phyloP scores from a whole-genome alignment of 1,139 yeast species.

The Nakaseomyces kungkrabaensis region DNA sequence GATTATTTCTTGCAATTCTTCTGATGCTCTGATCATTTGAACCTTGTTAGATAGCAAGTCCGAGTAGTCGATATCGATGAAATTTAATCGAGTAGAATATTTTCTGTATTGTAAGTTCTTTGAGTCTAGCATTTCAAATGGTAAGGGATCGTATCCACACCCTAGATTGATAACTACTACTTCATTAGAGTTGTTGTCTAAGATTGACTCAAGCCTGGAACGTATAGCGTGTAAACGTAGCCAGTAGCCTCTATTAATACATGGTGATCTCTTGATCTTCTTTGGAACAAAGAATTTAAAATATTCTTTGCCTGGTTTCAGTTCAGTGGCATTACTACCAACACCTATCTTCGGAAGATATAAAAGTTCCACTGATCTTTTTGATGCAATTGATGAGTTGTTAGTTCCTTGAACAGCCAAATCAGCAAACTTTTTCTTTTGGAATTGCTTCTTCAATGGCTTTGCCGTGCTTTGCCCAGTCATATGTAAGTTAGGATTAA shows the following conservation, averaged over 20 bases:
- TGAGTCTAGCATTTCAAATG: slow-evolving; percentile 51
- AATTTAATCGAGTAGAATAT: slow-evolving; percentile 32
- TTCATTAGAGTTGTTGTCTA: slow-evolving; percentile 14
- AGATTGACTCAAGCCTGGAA: slow-evolving; percentile 40
- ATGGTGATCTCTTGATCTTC: slow-evolving; percentile 59
- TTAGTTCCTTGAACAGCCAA: slow-evolving; percentile 72
- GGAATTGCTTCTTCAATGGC: neutral
- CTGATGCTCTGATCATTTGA: slow-evolving; percentile 39
- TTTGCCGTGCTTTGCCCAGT: neutral
- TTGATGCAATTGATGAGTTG: slow-evolving; percentile 74
- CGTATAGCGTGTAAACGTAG: slow-evolving; percentile 65
- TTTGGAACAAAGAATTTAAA: slow-evolving; percentile 62
- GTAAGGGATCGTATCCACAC: slow-evolving; percentile 74
- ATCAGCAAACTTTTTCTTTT: slow-evolving; percentile 33
- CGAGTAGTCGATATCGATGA: slow-evolving; percentile 69
- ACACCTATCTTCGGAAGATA: slow-evolving; percentile 38
- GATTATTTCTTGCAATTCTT: slow-evolving; percentile 40
- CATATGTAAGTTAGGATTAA: neutral
- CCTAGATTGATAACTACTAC: slow-evolving; percentile 57
- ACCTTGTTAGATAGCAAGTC: slow-evolving; percentile 50
- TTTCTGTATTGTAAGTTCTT: slow-evolving; percentile 17
- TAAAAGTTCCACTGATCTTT: slow-evolving; percentile 64
- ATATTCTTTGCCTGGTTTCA: slow-evolving; percentile 33
- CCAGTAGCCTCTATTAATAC: slow-evolving; percentile 80
- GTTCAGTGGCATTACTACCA: slow-evolving; percentile 10